These are phyloP conservation scores for Collybia mongolica DNA, from an alignment of 768 basidiomycete species.

Conservation along the genomic window DNA sequence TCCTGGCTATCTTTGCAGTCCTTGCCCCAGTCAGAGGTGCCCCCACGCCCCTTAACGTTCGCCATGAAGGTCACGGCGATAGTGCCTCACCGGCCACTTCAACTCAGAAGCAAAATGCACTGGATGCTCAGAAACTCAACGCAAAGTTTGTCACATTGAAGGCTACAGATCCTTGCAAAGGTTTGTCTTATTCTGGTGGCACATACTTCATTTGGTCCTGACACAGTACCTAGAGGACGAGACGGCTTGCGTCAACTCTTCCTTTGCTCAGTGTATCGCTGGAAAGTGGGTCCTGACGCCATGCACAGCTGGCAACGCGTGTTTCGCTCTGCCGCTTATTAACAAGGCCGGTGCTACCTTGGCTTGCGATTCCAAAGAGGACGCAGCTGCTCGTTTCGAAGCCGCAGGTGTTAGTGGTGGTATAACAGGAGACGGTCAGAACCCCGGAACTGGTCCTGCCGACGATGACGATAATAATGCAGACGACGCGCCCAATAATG, in stretches of 20 bases:
- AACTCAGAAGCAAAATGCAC: slow-evolving; percentile 37
- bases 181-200: slow-evolving; percentile 22
- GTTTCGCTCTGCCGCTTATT: slow-evolving; percentile 49
- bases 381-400: slow-evolving; percentile 38
- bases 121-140: slow-evolving; percentile 51
- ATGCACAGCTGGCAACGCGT: slow-evolving; percentile 35
- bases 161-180: slow-evolving; percentile 43
- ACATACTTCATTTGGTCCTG: background rate
- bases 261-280: slow-evolving; percentile 42
- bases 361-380: slow-evolving; percentile 38
- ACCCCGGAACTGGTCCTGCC: background rate
- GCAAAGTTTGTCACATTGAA: slow-evolving; percentile 44
- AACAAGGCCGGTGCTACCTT: slow-evolving; percentile 44
- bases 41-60: slow-evolving; percentile 24
- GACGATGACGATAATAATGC: slow-evolving; percentile 2
- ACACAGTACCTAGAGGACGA: slow-evolving; percentile 25
- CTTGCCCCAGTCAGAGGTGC: slow-evolving; percentile 33
- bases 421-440: slow-evolving; percentile 26
- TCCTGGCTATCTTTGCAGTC: slow-evolving; percentile 20
- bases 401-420: slow-evolving; percentile 44
- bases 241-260: slow-evolving; percentile 36
- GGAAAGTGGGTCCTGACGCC: slow-evolving; percentile 36
- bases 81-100: slow-evolving; percentile 6
- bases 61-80: slow-evolving; percentile 25
- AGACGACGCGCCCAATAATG: background rate